Evolutionary conservation across 2,329 filamentous ascomycete genomes (phyloP).

Genomic region (Tolypocladium endophyticum): DNA sequence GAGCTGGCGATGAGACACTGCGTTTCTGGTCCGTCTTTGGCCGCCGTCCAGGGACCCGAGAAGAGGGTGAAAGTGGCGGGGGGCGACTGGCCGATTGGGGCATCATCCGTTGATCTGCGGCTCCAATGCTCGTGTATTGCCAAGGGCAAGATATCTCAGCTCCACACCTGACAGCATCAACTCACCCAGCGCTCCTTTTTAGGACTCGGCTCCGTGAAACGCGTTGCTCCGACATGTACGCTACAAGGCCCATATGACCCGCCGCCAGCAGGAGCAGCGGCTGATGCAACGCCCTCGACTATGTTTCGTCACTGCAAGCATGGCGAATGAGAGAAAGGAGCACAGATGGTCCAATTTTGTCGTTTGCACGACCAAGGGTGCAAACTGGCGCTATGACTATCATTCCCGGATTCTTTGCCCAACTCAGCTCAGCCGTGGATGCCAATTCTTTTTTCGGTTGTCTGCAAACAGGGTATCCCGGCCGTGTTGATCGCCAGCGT

Average conservation of each 20-base stretch:
- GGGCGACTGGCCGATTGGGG: slow-evolving; percentile 68
- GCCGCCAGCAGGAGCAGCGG: not conserved
- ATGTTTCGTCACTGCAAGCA: not conserved
- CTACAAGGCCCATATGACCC: too few relatives aligned
- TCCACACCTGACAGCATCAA: not conserved
- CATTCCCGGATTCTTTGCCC: not conserved
- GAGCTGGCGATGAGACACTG: slow-evolving; percentile 90
- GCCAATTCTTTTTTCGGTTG: not conserved
- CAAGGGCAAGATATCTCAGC: not conserved
- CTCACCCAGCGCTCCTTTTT: not conserved
- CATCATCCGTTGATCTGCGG: slow-evolving; percentile 54
- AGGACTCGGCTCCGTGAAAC: not conserved
- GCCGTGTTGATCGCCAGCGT: not conserved
- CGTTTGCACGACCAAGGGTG: not conserved
- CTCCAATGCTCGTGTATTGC: not conserved
- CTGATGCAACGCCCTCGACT: not conserved
- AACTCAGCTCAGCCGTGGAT: not conserved
- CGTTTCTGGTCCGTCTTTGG: slow-evolving; percentile 97
- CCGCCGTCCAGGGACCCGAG: slow-evolving; percentile 61
- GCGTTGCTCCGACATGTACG: not conserved
- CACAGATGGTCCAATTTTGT: not conserved
- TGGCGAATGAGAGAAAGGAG: not conserved
- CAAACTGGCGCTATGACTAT: not conserved
- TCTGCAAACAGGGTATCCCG: not conserved
- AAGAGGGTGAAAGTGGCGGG: slow-evolving; percentile 51